Conservation (phyloP, 176 grass and related monocot species). For the Canna indica region DNA sequence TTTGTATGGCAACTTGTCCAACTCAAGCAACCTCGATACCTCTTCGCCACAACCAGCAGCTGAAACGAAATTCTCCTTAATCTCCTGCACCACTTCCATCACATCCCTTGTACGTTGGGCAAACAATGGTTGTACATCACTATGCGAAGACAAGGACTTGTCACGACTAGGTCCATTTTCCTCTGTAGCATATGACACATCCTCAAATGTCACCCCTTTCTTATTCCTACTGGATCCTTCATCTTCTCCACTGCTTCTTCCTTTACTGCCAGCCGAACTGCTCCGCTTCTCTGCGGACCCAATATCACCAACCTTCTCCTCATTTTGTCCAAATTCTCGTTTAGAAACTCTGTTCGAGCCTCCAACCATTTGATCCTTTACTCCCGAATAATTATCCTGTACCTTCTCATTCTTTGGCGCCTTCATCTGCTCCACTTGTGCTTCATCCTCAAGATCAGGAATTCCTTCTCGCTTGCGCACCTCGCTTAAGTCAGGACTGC, state of each 20-base stretch:
- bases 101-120: constrained; percentile 38
- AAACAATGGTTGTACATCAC: constrained; percentile 26
- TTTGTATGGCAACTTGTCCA: constrained; percentile 43
- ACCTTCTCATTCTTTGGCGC: constrained; percentile 8
- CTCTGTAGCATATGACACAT: constrained; percentile 14
- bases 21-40: constrained; percentile 60
- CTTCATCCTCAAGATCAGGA: constrained; percentile 82
- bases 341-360: neutral
- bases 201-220: constrained; percentile 44
- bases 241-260: constrained; percentile 25
- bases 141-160: constrained; percentile 8
- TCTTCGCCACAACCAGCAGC: constrained; percentile 36
- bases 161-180: constrained; percentile 17
- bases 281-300: constrained; percentile 15
- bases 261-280: constrained; percentile 7
- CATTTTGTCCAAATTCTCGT: constrained; percentile 3
- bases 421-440: constrained; percentile 26
- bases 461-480: constrained; percentile 74
- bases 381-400: neutral
- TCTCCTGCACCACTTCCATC: constrained; percentile 40
- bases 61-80: constrained; percentile 44
- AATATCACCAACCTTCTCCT: constrained; percentile 6
- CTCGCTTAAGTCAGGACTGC: constrained; percentile 46
- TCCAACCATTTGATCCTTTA: neutral
- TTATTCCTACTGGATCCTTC: constrained; percentile 27